Evolutionary conservation across 352 stramenopile species (phyloP), one percentile per base, ranked within the genome.

Genomic region (Pythium vanterpoolii): DNA sequence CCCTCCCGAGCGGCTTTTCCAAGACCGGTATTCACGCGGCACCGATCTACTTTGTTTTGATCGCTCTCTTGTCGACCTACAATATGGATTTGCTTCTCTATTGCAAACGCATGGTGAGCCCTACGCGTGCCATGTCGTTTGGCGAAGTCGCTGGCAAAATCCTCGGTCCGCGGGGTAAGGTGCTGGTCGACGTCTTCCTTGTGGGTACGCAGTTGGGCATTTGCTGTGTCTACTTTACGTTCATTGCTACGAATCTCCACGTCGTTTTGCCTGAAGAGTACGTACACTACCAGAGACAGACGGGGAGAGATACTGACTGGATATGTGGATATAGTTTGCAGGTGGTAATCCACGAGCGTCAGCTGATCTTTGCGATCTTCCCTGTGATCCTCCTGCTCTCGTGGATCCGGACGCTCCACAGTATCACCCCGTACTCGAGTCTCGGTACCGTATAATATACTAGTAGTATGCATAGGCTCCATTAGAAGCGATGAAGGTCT

Each of bases 191-290:
- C 64, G 70, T 90, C 11, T 90, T 93, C 58, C 71, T 93, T 23
- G 80, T 93, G 19, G 80, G 77, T 46, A 90, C 79, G 26, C 83
- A 93, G 53, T 60, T 90, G 27, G 82, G 80, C 57, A 90, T 90
- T 65, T 93, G 83, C 68, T 93, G 83, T 33, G 80, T 93, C 31
- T 93, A 90, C 62, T 93, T 93, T 54, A 89, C 83, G 5, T 89
- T 93, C 43, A 74, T 93, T n/a, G 83, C 80, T 11, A 90, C 80
- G 1, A 93, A 93, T 52, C 79, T 93, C 62, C 79, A 90, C 68
- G 81, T 85, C 21, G 75, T 93, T 1, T 57, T 93, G 5, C 79
- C 83, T 0, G 56, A 80, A 50, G 74, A 71, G 81, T 89, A 63
- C 27, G 64, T 50, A 38, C 2, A 6, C 23, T 43, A n/a, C 52